A percentile compares a stretch with the other conserved stretches of the same genome.
Conservation (phyloP, 2,329 filamentous ascomycete species). For the Didymellaceae sp. region DNA sequence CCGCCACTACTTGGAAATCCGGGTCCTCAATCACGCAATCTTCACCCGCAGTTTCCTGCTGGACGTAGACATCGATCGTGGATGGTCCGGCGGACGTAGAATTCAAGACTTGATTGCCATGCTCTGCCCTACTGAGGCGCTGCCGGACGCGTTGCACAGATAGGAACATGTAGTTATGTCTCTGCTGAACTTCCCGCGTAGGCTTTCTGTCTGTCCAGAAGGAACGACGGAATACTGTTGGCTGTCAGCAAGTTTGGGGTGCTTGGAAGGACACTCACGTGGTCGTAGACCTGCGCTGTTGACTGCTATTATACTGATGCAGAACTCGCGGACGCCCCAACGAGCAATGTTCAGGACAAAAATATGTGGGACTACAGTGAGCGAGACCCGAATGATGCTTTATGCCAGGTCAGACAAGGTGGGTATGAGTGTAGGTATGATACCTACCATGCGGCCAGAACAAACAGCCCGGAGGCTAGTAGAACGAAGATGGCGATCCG, state of each 20-base stretch:
- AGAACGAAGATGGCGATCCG: constrained; percentile 17
- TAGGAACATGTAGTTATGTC: constrained; percentile 1
- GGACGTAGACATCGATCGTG: constrained; percentile 1
- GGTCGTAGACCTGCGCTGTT: constrained; percentile 19
- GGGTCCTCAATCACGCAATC: constrained; percentile 8
- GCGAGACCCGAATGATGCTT: constrained; percentile 20
- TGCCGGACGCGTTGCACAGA: background rate
- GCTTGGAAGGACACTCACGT: background rate
- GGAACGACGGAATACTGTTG: constrained; percentile 11
- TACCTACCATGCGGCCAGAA: constrained; percentile 18
- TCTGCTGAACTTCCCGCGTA: background rate
- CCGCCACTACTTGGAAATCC: constrained; percentile 1
- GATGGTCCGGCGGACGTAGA: constrained; percentile 8
- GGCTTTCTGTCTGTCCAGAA: constrained; percentile 1
- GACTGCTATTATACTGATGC: constrained; percentile 20
- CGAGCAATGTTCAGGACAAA: constrained; percentile 21
- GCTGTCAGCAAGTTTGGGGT: background rate
- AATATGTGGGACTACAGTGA: constrained; percentile 19
- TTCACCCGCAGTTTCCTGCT: constrained; percentile 1
- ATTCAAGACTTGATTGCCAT: background rate
- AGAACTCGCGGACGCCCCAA: constrained; percentile 22
- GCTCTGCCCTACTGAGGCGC: background rate
- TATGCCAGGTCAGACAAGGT: background rate
- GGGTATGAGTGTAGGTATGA: too few relatives aligned
- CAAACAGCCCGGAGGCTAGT: constrained; percentile 21